phyloP scores from a whole-genome alignment of 768 basidiomycete genomes.

The Chlorophyllum brunneum region DNA sequence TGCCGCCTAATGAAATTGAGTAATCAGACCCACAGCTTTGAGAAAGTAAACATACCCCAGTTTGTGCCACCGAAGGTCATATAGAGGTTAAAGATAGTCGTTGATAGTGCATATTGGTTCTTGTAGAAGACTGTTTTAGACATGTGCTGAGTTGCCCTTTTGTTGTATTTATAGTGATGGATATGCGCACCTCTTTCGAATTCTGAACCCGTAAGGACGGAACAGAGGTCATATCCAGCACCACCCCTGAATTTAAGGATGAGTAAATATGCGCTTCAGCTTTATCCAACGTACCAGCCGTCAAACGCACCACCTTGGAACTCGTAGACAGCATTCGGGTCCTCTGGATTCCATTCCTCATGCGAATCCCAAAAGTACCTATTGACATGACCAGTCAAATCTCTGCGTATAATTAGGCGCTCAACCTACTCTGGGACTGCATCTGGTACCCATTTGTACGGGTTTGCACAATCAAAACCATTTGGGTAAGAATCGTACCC shows the following conservation, averaged over 20 bases:
- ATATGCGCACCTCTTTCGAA: constrained; percentile 39
- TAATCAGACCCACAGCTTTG: constrained; percentile 22
- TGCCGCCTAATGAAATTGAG: constrained; percentile 3
- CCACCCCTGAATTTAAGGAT: constrained; percentile 36
- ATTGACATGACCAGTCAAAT: no score
- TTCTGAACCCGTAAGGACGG: constrained; percentile 33
- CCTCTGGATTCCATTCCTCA: constrained; percentile 30
- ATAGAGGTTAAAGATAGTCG: constrained; percentile 45
- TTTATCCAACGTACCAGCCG: constrained; percentile 31
- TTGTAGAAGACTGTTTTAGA: constrained; percentile 51
- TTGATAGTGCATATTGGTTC: constrained; percentile 42
- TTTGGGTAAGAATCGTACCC: constrained; percentile 46
- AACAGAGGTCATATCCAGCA: constrained; percentile 29
- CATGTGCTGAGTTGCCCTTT: not conserved
- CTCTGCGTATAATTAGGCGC: no score
- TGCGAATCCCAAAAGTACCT: constrained; percentile 40
- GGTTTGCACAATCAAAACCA: constrained; percentile 50
- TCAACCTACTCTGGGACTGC: constrained; percentile 36
- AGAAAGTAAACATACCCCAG: constrained; percentile 41
- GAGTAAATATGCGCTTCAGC: no score
- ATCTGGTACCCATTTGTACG: constrained; percentile 38
- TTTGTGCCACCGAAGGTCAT: constrained; percentile 52
- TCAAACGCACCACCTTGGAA: constrained; percentile 53
- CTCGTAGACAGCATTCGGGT: constrained; percentile 39
- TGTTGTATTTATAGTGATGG: not conserved